Conservation (phyloP, 257 asterid genomes). For the Rauvolfia tetraphylla region DNA sequence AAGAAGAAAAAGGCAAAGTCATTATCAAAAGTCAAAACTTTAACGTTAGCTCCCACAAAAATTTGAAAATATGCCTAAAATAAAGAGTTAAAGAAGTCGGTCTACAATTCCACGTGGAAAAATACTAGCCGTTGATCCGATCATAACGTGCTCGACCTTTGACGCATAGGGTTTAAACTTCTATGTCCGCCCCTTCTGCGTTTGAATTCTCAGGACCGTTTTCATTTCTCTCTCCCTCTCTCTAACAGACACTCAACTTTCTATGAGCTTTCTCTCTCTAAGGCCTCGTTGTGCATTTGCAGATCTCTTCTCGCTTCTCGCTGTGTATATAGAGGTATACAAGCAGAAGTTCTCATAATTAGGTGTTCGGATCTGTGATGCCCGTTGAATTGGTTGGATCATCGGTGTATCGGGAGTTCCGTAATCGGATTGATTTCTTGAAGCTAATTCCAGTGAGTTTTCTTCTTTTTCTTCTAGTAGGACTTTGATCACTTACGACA, state of each 20-base stretch:
- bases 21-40: constrained; percentile 1
- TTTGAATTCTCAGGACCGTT: constrained; percentile 56
- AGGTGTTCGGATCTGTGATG: constrained; percentile 28
- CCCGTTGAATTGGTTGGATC: constrained; percentile 17
- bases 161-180: constrained; percentile 28
- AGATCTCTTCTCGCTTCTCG: constrained; percentile 20
- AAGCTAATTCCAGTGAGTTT: constrained; percentile 23
- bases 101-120: constrained; percentile 24
- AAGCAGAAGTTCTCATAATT: not conserved
- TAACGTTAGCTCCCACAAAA: constrained; percentile 11
- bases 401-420: not conserved
- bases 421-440: constrained; percentile 10
- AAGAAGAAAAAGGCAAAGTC: not conserved
- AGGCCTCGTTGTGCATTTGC: constrained; percentile 8
- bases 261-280: constrained; percentile 10
- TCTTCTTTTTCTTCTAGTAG: not conserved
- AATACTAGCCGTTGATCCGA: constrained; percentile 14
- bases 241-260: not conserved
- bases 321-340: constrained; percentile 19
- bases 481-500: not conserved
- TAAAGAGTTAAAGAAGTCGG: not conserved
- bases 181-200: constrained; percentile 27
- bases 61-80: constrained; percentile 16
- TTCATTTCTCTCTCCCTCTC: constrained; percentile 19
- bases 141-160: not conserved